Evolutionary conservation across 2,329 filamentous ascomycete genomes (phyloP), one percentile per base, ranked within the genome.

Genomic region (Domatiomyces catenatus): DNA sequence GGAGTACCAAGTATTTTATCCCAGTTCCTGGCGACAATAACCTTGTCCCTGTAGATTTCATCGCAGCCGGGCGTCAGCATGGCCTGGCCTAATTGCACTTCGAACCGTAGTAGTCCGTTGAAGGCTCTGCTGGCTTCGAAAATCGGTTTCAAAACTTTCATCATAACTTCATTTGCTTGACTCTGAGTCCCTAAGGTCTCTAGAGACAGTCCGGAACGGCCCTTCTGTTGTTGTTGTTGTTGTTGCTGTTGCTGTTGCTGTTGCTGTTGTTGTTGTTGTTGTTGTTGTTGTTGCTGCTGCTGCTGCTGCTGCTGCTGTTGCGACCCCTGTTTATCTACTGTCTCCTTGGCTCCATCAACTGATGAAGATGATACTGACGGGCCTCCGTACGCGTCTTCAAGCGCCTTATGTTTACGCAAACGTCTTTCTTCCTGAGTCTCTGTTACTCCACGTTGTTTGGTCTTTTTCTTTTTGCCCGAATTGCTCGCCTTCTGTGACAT

Each of bases 61-160:
- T 47, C 45, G 26, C 22, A 28, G 20, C 26, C 26, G 17, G 22
- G 22, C 17, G 20, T 32, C 4, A 57, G 42, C 17, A 68, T 51
- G 18, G 67, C 50, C 26, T 69, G 58, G 1, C 68, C 69, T 26
- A 71, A 48, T 48, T 66, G 60, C 0, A 66, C 53, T 50, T 69
- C 66, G 49, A 71, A 54, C 3, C 52, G 58, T 7, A 70, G 22
- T 2, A 52, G 47, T 2, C 67, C 68, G 36, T 48, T 52, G 46
- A 67, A 69, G 19, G 54, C 60, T 51, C 62, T 60, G 10, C 61
- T 63, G 5, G 58, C 60, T 48, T 64, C 59, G n/a, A 71, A 59
- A 2, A 60, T 50, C 5, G 61, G 63, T 18, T 59, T 47, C 7
- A 71, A 49, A 2, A 55, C 52, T 19, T 54, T 44, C 51, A 64